Base-by-base conservation (phyloP, 805 yeast species). In the Saccharomycopsis lassenensis region DNA sequence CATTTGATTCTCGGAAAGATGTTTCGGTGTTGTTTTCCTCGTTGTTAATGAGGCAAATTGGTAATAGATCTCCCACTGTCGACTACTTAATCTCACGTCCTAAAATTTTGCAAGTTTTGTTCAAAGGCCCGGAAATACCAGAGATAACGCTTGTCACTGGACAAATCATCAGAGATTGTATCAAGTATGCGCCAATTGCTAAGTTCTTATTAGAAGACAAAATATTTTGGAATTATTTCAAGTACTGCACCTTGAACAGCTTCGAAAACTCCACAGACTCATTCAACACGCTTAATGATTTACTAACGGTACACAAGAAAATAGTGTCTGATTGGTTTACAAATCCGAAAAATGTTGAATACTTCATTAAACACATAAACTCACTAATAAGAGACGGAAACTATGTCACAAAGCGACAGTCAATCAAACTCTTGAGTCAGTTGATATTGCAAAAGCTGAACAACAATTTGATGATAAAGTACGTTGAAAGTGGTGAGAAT, bases 241-340 rank as follows among this genome's bases (percentile, higher is more conserved):
- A 70, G 30, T 84, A 81, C 54, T 82, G 83, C 26, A 78, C 76
- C 47, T 63, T 69, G 25, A 78, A 77, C 4, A 74, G 80, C 20
- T 91, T 91, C 60, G 97, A 91, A 58, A 73, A 82, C 16, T 85
- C 94, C 39, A 83, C 95, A 0, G 95, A 86, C 52, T 74, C 94
- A 1, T 82, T 89, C 56, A 74, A 78, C 36, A 83, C 94, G 1
- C 59, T 81, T 48, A 70, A 63, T 47, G 89, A 77, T 43, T 59
- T 82, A 24, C 62, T 91, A 32, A 74, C 86, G 0, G 50, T 61
- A 3, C 94, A 85, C 59, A 77, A 78, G 44, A 69, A 68, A 45
- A 54, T 77, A 19, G 84, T 81, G 0, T 61, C 80, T 4, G 84
- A 74, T 36, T 89, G 89, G 57, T 68, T 89, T 47, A 62, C 62